phyloP scores from a whole-genome alignment of 306 rosid species.

The Phaseolus lunatus region DNA sequence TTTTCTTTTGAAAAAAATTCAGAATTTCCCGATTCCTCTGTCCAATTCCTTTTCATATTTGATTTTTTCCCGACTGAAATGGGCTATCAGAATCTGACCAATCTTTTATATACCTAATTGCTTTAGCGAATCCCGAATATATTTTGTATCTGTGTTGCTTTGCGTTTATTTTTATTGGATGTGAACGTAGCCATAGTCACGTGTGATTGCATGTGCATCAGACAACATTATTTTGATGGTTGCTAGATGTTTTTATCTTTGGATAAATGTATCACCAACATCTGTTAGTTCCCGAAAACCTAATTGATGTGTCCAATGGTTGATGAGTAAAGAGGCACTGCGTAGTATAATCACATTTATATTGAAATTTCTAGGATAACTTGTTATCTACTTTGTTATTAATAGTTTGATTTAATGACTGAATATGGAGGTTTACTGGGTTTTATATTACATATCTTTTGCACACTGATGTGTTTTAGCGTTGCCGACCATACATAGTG shows the following conservation, averaged over 20 bases:
- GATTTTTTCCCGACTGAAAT: not conserved
- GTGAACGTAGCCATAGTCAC: not conserved
- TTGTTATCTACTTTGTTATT: not conserved
- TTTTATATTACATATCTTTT: not conserved
- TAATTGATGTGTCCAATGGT: not conserved
- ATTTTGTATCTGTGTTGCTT: not conserved
- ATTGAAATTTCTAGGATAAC: not conserved
- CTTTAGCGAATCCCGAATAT: slow-evolving; percentile 15
- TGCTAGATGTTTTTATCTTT: slow-evolving; percentile 10
- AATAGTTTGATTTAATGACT: not conserved
- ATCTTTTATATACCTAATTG: not conserved
- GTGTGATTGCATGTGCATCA: not conserved
- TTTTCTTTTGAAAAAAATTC: not conserved
- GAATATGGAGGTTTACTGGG: slow-evolving; percentile 8
- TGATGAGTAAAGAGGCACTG: slow-evolving; percentile 1
- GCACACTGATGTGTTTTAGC: not conserved
- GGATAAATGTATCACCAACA: not conserved
- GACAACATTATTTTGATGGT: not conserved
- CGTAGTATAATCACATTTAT: not conserved
- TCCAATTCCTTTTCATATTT: slow-evolving; percentile 2
- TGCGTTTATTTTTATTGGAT: not conserved
- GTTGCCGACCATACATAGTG: not conserved
- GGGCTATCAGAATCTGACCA: slow-evolving; percentile 4
- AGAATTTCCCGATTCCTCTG: not conserved
- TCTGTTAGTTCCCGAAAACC: not conserved